Evolutionary conservation across 2,329 filamentous ascomycete species (phyloP), one percentile per base, ranked within the genome.

Genomic region (Magnaporthiopsis incrustans): DNA sequence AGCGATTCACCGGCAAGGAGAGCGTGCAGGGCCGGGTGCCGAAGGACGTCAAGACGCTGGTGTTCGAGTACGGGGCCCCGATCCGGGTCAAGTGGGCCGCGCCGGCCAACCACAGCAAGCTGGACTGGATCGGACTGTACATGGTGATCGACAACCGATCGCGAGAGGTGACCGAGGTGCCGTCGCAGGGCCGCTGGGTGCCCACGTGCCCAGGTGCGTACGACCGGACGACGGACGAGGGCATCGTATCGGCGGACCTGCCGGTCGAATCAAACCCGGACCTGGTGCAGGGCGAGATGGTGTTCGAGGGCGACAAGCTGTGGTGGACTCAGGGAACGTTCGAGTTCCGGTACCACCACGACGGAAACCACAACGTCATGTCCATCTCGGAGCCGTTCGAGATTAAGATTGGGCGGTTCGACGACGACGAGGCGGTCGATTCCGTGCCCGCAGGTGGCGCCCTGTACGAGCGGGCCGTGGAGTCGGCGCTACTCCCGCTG

Each of bases 291-390:
- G 95, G 95, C 58, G 92, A 97, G 73, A 88, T 98, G 71, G 76
- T 91, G 15, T 98, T 99, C 73, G 82, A 88, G 12, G 93, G 95
- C 60, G 93, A 98, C 78, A 97, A 96, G 77, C 83, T 97, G 2
- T 99, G 92, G 89, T 99, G 95, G 95, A 96, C 90, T 0, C 90
- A 94, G 66, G 95, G 95, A 64, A 90, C 96, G 3, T 99, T 97
- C 72, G 95, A 99, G 73, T 96, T 99, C 79, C 88, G 95, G 57
- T 97, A 97, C 77, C 95, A 99, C 76, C 95, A 99, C 76, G 89
- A 91, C 69, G 92, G 92, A 64, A 90, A 89, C 71, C 92, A 99
- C 77, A 91, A 90, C 69, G 93, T 96, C 72, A 95, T 99, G 90
- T 87, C 92, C 25, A 90, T 98, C 66, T 97, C 93, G 6, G 85